Evolutionary conservation across 1,284 basidiomycete species (phyloP).

Genomic region (Naganishia albida): DNA sequence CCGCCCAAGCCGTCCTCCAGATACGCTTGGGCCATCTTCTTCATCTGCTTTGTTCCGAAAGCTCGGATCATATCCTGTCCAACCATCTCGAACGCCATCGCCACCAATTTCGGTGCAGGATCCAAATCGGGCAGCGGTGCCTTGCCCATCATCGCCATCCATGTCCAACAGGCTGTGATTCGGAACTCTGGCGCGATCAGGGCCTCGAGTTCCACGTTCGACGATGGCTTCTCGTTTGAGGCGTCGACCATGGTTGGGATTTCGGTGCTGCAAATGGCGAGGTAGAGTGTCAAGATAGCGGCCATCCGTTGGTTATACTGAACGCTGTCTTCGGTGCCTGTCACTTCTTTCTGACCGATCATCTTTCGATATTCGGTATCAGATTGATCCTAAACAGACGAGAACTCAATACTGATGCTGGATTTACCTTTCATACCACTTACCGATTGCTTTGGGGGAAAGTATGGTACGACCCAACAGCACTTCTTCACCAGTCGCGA

Average conservation of each 20-base stretch:
- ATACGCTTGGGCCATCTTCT: constrained; percentile 70
- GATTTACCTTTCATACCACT: constrained; percentile 32
- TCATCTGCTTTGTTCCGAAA: constrained; percentile 72
- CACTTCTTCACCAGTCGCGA: constrained; percentile 78
- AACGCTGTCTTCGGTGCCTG: constrained; percentile 58
- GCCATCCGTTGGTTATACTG: constrained; percentile 75
- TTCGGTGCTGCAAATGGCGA: constrained; percentile 66
- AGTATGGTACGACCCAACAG: constrained; percentile 60
- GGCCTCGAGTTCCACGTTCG: constrained; percentile 56
- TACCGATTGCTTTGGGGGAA: constrained; percentile 49
- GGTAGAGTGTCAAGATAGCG: constrained; percentile 86
- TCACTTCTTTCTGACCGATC: constrained; percentile 59
- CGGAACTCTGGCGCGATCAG: constrained; percentile 62
- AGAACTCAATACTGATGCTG: constrained; percentile 3
- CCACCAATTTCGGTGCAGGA: constrained; percentile 46
- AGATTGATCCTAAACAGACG: constrained; percentile 51
- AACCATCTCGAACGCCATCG: constrained; percentile 71
- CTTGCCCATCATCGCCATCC: constrained; percentile 59
- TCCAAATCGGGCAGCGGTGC: constrained; percentile 43
- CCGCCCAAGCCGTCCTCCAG: constrained; percentile 59
- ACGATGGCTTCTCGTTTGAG: constrained; percentile 41
- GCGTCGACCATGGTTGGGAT: constrained; percentile 45
- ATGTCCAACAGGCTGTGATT: constrained; percentile 65
- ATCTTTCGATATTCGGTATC: constrained; percentile 65
- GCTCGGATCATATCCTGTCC: constrained; percentile 63